Conservation (phyloP, 2,329 filamentous ascomycete genomes). For the Diaporthe ampelina region DNA sequence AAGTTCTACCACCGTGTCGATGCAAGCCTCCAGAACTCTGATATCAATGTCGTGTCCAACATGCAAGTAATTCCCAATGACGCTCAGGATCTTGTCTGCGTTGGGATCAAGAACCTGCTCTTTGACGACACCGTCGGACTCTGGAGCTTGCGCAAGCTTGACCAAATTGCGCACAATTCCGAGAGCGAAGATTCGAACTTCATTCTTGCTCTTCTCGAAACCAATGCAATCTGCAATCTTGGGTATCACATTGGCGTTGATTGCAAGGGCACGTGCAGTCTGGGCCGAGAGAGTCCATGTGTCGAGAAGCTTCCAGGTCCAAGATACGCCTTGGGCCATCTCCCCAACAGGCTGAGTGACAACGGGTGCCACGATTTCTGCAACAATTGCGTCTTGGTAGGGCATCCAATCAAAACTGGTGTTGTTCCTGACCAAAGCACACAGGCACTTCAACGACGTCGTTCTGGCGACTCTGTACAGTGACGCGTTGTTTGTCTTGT, state of each 20-base stretch:
- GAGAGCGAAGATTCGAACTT: constrained; percentile 87
- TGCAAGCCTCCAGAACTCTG: constrained; percentile 82
- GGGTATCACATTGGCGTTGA: constrained; percentile 74
- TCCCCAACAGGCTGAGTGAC: constrained; percentile 85
- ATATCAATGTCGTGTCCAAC: constrained; percentile 73
- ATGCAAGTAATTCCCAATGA: constrained; percentile 75
- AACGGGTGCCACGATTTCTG: constrained; percentile 82
- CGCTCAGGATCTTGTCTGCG: constrained; percentile 72
- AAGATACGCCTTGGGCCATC: constrained; percentile 90
- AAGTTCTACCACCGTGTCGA: constrained; percentile 83
- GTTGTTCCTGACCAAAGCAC: constrained; percentile 81
- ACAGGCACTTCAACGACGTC: constrained; percentile 85
- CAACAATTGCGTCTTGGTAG: constrained; percentile 79
- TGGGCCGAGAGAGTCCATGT: constrained; percentile 81
- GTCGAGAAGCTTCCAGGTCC: constrained; percentile 82
- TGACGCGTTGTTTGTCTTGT: constrained; percentile 64
- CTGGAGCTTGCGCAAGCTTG: constrained; percentile 68
- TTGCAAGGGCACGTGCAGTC: constrained; percentile 76
- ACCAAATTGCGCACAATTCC: constrained; percentile 80
- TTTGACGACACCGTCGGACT: constrained; percentile 67
- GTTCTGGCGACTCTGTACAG: constrained; percentile 77
- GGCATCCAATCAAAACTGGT: constrained; percentile 78
- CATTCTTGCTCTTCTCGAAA: constrained; percentile 74
- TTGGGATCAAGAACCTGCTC: constrained; percentile 69
- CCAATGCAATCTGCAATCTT: constrained; percentile 81